phyloP scores from a whole-genome alignment of 352 stramenopile species.

The Globisporangium carolinianum region DNA sequence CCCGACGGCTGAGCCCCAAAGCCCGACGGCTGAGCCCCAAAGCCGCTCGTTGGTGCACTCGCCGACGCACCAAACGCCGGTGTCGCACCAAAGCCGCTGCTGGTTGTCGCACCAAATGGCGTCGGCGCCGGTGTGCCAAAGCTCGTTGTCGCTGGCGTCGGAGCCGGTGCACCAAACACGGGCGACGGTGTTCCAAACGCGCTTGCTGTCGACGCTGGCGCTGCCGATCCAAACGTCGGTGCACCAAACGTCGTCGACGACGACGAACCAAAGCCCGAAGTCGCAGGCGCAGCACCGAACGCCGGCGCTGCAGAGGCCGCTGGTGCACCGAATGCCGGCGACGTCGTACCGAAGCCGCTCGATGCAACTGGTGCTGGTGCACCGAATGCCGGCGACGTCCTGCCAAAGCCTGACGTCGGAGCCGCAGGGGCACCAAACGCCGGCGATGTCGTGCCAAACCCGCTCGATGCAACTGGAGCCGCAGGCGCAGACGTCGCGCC shows the following conservation, averaged over 20 bases:
- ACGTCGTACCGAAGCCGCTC: not conserved
- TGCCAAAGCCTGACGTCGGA: conserved; percentile 4
- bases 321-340: conserved; percentile 18
- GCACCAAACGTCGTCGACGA: conserved; percentile 10
- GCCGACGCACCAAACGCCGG: conserved; percentile 17
- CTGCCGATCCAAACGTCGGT: conserved; percentile 17
- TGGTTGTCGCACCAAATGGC: conserved; percentile 1
- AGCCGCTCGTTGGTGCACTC: conserved; percentile 13
- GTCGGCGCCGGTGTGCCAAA: conserved; percentile 6
- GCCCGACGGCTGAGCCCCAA: conserved; percentile 12
- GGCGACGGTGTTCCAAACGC: conserved; percentile 6
- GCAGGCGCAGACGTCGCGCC: conserved; percentile 2
- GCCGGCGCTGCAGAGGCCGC: conserved; percentile 5
- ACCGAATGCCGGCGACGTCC: conserved; percentile 9
- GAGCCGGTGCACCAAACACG: conserved; percentile 7
- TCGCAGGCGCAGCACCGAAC: conserved; percentile 1
- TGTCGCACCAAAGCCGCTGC: conserved; percentile 2
- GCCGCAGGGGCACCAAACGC: conserved; percentile 17
- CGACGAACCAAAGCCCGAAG: not conserved
- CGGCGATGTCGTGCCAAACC: conserved; percentile 4
- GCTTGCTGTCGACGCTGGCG: conserved; percentile 8
- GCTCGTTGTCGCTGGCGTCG: conserved; percentile 3
- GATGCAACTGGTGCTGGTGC: not conserved
- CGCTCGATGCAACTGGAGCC: not conserved
- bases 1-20: conserved; percentile 7